phyloP scores from a whole-genome alignment of 2,329 filamentous ascomycete species.

The Colletotrichum navitas region DNA sequence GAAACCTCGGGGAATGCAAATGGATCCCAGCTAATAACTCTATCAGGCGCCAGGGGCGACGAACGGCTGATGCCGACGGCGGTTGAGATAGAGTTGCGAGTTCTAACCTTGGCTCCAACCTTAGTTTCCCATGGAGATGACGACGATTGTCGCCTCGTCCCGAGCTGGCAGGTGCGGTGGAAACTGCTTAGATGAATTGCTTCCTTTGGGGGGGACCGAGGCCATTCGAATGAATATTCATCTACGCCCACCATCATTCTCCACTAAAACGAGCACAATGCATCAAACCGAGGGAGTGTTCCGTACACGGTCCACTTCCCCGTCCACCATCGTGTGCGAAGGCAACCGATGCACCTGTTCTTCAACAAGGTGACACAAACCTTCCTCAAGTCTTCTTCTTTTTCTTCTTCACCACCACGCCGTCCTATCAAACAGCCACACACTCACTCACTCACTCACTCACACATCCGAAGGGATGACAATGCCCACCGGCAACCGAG shows the following conservation, averaged over 20 bases:
- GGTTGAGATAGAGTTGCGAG: slow-evolving; percentile 23
- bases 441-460: too few relatives aligned
- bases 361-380: slow-evolving; percentile 38
- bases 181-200: neutral
- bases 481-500: slow-evolving; percentile 18
- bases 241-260: neutral
- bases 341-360: slow-evolving; percentile 37
- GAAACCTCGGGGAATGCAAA: slow-evolving; percentile 5
- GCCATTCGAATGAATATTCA: neutral
- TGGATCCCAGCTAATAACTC: slow-evolving; percentile 19
- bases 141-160: neutral
- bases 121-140: neutral
- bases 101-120: slow-evolving; percentile 15
- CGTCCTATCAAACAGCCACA: slow-evolving; percentile 15
- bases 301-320: neutral
- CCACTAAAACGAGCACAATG: neutral
- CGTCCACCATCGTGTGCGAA: neutral
- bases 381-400: slow-evolving; percentile 17
- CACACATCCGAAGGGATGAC: slow-evolving; percentile 9
- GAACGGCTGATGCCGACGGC: slow-evolving; percentile 11
- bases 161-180: slow-evolving; percentile 2
- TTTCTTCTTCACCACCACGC: slow-evolving; percentile 34
- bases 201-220: neutral
- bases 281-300: slow-evolving; percentile 11
- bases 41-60: slow-evolving; percentile 25